Evolutionary conservation across 2,329 filamentous ascomycete species (phyloP).

Genomic region (Aspergillus phoenicis): DNA sequence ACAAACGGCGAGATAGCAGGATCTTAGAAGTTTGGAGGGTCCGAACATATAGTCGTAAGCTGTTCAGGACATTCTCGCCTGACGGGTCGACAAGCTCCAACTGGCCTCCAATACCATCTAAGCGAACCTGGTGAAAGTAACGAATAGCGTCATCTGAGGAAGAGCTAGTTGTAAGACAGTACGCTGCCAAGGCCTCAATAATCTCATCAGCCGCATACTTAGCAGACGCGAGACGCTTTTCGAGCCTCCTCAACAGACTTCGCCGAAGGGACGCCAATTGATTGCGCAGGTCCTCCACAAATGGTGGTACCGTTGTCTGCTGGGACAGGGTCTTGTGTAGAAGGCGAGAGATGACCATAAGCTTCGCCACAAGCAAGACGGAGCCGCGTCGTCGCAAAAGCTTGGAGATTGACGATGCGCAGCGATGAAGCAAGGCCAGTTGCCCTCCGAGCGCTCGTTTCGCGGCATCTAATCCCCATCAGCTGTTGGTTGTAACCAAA

Average conservation of each 20-base stretch:
- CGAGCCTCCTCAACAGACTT: constrained; percentile 66
- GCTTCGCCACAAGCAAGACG: constrained; percentile 64
- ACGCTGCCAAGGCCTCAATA: constrained; percentile 75
- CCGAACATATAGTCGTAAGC: constrained; percentile 71
- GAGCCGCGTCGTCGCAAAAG: constrained; percentile 56
- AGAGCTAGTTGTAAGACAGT: constrained; percentile 78
- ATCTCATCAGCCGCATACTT: constrained; percentile 54
- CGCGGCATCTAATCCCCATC: constrained; percentile 39
- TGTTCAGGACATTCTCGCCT: constrained; percentile 60
- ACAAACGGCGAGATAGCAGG: constrained; percentile 71
- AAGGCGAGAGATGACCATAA: constrained; percentile 74
- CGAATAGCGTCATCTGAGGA: constrained; percentile 76
- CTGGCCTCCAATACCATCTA: constrained; percentile 66
- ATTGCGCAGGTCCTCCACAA: constrained; percentile 66
- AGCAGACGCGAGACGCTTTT: constrained; percentile 54
- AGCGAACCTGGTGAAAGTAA: constrained; percentile 75
- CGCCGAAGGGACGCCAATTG: constrained; percentile 64
- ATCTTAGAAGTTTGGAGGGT: constrained; percentile 78
- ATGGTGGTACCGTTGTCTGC: constrained; percentile 47
- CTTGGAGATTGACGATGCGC: constrained; percentile 55
- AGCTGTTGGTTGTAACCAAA: constrained; percentile 15
- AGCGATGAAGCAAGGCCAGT: constrained; percentile 60
- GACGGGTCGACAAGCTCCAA: constrained; percentile 58
- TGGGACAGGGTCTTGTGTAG: constrained; percentile 73
- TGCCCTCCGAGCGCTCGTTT: constrained; percentile 57